Conservation (phyloP, 2,329 filamentous ascomycete genomes). For the Metarhizium album region DNA sequence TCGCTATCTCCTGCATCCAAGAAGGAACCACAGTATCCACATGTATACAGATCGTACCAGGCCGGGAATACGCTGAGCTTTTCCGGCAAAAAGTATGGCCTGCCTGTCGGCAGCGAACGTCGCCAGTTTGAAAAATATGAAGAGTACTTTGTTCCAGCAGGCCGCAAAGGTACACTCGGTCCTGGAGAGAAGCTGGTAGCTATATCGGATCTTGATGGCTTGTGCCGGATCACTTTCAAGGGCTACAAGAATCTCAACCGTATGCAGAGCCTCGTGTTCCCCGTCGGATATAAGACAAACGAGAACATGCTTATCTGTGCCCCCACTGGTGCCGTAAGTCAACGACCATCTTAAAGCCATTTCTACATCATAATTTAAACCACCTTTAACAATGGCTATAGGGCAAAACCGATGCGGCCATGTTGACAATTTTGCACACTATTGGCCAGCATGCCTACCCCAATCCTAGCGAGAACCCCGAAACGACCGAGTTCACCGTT, state of each 20-base stretch:
- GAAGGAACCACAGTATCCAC: conserved; percentile 72
- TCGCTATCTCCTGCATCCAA: conserved; percentile 59
- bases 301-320: conserved; percentile 99
- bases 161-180: conserved; percentile 63
- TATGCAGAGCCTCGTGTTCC: conserved; percentile 96
- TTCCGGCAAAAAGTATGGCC: conserved; percentile 68
- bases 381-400: conserved; percentile 15
- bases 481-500: conserved; percentile 71
- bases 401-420: conserved; percentile 97
- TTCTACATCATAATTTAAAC: background rate
- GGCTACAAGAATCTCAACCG: conserved; percentile 90
- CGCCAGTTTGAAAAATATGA: conserved; percentile 70
- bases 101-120: conserved; percentile 66
- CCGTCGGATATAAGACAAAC: conserved; percentile 87
- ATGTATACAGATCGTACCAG: conserved; percentile 77
- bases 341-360: background rate
- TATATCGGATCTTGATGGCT: conserved; percentile 74
- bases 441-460: conserved; percentile 78
- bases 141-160: conserved; percentile 78
- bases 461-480: conserved; percentile 63
- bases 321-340: conserved; percentile 76
- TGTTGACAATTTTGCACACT: conserved; percentile 89
- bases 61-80: conserved; percentile 78
- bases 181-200: conserved; percentile 64
- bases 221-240: conserved; percentile 85